Base-by-base conservation (phyloP, 176 grass and related monocot species). In the Oryza officinalis region DNA sequence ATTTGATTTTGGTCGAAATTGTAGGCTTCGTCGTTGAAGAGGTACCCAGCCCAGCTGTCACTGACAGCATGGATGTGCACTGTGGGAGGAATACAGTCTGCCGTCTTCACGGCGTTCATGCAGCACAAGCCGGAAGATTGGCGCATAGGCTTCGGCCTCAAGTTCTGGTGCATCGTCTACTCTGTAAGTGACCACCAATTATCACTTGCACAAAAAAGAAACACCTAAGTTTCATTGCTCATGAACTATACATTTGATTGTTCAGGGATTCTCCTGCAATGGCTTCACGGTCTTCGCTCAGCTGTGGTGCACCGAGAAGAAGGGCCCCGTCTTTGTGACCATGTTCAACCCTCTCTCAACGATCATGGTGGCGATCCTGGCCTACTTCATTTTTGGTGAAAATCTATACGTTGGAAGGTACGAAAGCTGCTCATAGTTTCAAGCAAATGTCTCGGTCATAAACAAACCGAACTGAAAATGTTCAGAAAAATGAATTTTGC, bases 281-380 rank as follows among this genome's bases (percentile, higher is more conserved):
- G 93, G 90, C 65, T 94, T 98, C 79, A 89, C 89, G 27, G 78
- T 98, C 41, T 95, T 93, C 83, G 89, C 90, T 49, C 96, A 98
- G 83, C 66, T 98, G 20, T 96, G 96, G 96, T 94, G 91, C 83
- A 98, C 91, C 0, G 89, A 95, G 74, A 82, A 90, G 71, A 98
- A 92, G 65, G 96, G 96, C 35, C 96, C 93, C 11, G 96, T 98
- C 45, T 98, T 98, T 69, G 96, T 96, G 25, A 98, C 93, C 68
- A 98, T 98, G 93, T 98, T 98, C 85, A 98, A 92, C 63, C 96
- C 96, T 14, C 57, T 98, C 26, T 72, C 81, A 0, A 94, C 93
- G 9, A 74, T 98, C 76, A 95, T 96, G 93, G 93, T 96, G 67
- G 91, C 89, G 37, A 15, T 91, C 72, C 68, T 94, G 2, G 86